Evolutionary conservation across 108 stramenopile species (phyloP).

Genomic region (Seminavis robusta): DNA sequence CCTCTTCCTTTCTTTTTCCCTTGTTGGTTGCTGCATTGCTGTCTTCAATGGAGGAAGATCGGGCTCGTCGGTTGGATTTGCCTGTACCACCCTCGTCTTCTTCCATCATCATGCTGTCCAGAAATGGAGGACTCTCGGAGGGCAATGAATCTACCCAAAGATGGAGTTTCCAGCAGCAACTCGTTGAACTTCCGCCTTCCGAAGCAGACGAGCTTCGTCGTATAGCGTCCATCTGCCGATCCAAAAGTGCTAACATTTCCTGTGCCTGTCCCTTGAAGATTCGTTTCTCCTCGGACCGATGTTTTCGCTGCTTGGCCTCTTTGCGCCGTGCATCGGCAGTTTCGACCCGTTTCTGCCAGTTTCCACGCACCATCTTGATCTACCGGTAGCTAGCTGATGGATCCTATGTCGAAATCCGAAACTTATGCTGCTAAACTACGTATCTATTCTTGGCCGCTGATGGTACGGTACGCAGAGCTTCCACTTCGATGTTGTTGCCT

Average conservation of each 20-base stretch:
- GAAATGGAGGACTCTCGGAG: conserved; percentile 3
- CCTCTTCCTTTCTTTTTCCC: conserved; percentile 4
- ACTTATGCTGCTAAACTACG: too few species aligned
- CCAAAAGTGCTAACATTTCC: conserved; percentile 19
- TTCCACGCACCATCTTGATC: too few species aligned
- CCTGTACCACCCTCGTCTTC: neutral
- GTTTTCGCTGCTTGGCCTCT: conserved; percentile 21
- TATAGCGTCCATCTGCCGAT: conserved; percentile 7
- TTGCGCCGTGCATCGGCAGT: too few species aligned
- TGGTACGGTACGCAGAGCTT: too few species aligned
- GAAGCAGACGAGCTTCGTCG: neutral
- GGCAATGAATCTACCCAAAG: conserved; percentile 33
- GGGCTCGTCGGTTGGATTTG: conserved; percentile 6
- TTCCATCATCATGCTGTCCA: conserved; percentile 1
- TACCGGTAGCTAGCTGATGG: too few species aligned
- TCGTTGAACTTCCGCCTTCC: neutral
- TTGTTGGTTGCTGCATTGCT: too few species aligned
- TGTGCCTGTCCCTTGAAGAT: conserved; percentile 20
- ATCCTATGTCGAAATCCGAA: too few species aligned
- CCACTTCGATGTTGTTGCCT: too few species aligned
- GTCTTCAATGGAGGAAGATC: conserved; percentile 1
- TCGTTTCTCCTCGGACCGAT: conserved; percentile 7
- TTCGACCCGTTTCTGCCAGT: too few species aligned
- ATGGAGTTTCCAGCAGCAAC: too few species aligned
- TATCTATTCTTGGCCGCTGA: too few species aligned